These are phyloP conservation scores for Tubosaeta sp. DNA, from an alignment of 768 basidiomycete genomes.

Conservation along the genomic window DNA sequence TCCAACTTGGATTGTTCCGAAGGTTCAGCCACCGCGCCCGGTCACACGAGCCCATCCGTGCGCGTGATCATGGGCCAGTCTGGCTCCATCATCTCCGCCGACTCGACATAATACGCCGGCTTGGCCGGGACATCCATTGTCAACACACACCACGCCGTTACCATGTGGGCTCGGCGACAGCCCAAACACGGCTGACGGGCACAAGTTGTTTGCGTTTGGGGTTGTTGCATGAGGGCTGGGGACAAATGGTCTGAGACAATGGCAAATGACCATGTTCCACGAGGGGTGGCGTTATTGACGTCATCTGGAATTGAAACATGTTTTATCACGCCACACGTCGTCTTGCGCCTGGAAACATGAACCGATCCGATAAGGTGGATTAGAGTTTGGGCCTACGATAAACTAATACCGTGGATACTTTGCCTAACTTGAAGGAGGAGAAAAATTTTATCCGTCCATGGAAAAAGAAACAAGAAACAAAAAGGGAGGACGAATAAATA, in stretches of 20 bases:
- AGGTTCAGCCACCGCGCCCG: background rate
- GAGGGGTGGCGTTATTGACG: background rate
- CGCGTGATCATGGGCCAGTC: too few species aligned
- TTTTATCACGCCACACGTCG: background rate
- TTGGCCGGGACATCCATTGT: background rate
- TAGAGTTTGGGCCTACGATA: conserved; percentile 1
- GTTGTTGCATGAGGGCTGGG: background rate
- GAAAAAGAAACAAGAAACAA: background rate
- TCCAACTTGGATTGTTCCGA: too few species aligned
- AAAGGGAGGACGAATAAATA: conserved; percentile 15
- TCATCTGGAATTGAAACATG: background rate
- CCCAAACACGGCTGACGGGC: background rate
- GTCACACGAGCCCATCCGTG: background rate
- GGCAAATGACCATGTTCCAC: background rate
- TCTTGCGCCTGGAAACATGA: background rate
- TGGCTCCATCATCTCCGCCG: background rate
- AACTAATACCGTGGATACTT: background rate
- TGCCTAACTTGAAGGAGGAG: background rate
- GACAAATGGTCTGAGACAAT: background rate
- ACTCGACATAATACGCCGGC: background rate
- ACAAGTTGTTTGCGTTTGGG: background rate
- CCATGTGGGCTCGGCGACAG: background rate
- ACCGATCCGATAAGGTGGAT: background rate
- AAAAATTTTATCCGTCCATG: background rate
- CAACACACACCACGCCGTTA: background rate